phyloP scores from a whole-genome alignment of 345 rosid species.

The Populus davidiana region DNA sequence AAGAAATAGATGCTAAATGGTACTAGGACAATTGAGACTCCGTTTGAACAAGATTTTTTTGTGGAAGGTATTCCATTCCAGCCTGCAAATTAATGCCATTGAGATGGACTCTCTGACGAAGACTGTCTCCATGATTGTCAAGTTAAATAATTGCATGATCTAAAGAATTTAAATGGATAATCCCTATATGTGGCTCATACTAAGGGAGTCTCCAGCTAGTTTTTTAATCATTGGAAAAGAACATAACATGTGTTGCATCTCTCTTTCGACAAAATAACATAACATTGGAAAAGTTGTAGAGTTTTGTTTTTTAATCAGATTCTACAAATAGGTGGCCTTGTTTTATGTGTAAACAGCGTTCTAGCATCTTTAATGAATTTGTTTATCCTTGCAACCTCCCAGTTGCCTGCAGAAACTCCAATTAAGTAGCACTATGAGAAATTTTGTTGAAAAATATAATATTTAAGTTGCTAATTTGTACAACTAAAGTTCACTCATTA shows the following conservation, averaged over 20 bases:
- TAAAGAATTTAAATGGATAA: neutral
- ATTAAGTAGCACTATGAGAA: neutral
- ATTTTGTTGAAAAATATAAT: neutral
- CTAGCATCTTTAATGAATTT: neutral
- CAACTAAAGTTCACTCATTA: neutral
- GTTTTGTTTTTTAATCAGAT: neutral
- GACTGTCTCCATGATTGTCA: neutral
- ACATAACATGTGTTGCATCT: neutral
- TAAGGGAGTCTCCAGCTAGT: neutral
- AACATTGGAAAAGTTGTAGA: neutral
- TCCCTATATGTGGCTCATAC: neutral
- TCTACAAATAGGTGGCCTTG: neutral
- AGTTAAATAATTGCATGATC: neutral
- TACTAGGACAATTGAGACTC: neutral
- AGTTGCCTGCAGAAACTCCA: neutral
- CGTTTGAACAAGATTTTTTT: neutral
- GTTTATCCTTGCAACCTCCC: neutral
- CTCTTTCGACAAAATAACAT: neutral
- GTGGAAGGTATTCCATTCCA: neutral
- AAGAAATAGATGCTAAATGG: neutral
- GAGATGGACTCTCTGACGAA: neutral
- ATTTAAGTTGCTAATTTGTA: neutral
- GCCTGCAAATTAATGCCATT: neutral
- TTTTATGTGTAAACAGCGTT: neutral
- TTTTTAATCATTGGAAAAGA: too few species aligned